phyloP scores from a whole-genome alignment of 2,329 filamentous ascomycete genomes.

The Lasiodiplodia hormozganensis region DNA sequence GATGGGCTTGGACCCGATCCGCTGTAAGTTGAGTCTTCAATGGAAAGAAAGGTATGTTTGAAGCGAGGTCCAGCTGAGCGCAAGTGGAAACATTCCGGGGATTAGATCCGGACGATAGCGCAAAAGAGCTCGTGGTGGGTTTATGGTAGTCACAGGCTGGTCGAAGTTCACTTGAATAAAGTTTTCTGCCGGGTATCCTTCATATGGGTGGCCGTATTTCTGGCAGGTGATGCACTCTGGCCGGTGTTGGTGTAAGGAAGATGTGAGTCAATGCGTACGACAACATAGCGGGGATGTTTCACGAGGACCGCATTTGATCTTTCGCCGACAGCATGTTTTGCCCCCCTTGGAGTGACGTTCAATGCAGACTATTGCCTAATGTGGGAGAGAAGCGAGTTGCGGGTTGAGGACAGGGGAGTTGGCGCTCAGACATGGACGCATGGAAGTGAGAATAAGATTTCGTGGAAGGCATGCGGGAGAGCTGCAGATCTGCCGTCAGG shows the following conservation, averaged over 20 bases:
- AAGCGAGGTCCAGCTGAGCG: no score
- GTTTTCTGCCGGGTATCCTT: background rate
- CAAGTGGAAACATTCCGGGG: no score
- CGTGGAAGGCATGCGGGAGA: background rate
- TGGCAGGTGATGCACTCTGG: background rate
- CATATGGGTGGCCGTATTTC: background rate
- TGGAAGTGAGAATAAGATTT: slow-evolving; percentile 10
- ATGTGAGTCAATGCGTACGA: background rate
- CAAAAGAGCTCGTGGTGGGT: background rate
- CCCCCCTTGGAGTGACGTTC: background rate
- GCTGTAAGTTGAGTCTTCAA: no score
- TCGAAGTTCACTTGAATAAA: background rate
- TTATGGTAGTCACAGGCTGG: background rate
- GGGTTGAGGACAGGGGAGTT: background rate
- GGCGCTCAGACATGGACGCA: background rate
- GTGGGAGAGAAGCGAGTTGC: background rate
- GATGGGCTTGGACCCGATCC: no score
- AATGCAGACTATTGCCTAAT: slow-evolving; percentile 3
- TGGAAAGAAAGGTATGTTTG: no score
- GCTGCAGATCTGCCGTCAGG: slow-evolving; percentile 5
- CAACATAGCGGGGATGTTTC: background rate
- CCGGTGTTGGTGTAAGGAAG: background rate
- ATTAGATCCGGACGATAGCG: background rate
- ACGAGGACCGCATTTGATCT: background rate
- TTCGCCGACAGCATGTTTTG: background rate